Percentiles rank a stretch among this genome's conserved stretches.
Evolutionary conservation across 176 grass and related monocot genomes (phyloP).

Genomic region (Oryza punctata): DNA sequence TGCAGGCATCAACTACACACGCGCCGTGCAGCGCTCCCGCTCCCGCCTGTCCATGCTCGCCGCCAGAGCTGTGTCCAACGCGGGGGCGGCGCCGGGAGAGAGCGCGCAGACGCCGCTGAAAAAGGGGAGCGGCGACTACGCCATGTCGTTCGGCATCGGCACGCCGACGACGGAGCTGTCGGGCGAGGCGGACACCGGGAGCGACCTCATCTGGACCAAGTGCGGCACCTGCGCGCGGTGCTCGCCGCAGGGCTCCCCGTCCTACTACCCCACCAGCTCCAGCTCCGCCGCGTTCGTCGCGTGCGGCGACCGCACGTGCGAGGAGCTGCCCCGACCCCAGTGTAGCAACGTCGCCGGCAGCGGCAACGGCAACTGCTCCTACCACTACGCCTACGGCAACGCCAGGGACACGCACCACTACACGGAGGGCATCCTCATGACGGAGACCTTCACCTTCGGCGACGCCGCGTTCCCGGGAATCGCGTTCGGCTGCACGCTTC

Average conservation of each 20-base stretch:
- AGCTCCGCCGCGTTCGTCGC: too few relatives aligned
- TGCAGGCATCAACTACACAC: background rate
- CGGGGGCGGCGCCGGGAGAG: too few relatives aligned
- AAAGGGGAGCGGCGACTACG: background rate
- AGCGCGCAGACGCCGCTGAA: background rate
- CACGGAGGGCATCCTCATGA: background rate
- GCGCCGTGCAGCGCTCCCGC: background rate
- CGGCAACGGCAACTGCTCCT: background rate
- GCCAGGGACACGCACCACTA: accelerated
- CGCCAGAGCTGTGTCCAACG: background rate
- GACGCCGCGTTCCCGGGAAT: background rate
- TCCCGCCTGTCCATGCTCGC: background rate
- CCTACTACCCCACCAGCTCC: too few relatives aligned
- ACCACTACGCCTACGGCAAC: background rate
- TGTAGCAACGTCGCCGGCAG: background rate
- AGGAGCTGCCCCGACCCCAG: background rate
- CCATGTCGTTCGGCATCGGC: background rate
- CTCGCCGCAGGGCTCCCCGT: background rate
- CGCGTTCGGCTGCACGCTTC: background rate
- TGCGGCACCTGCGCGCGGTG: background rate
- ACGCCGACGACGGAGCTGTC: background rate
- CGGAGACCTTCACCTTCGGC: constrained; percentile 4
- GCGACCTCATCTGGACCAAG: background rate
- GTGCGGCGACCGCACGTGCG: too few relatives aligned
- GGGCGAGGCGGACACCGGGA: background rate